These are phyloP conservation scores for Pilatotrama ljubarskyi DNA, from an alignment of 768 basidiomycete species.

Conservation along the genomic window DNA sequence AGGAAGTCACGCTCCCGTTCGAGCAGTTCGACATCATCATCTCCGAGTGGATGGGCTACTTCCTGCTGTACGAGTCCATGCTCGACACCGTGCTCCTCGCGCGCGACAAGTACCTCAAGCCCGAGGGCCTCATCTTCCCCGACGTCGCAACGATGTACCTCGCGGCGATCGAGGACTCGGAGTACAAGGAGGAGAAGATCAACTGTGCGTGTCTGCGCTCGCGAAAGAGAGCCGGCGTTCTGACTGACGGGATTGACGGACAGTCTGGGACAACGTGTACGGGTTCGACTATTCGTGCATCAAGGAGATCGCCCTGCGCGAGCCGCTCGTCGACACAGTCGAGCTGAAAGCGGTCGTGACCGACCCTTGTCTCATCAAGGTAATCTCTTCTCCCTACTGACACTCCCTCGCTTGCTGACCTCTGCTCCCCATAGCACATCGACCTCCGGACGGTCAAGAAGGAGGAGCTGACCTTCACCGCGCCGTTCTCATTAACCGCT, in stretches of 20 bases:
- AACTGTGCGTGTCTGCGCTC: slow-evolving; percentile 63
- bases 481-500: slow-evolving; percentile 75
- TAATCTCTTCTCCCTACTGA: slow-evolving; percentile 27
- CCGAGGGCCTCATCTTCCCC: slow-evolving; percentile 91
- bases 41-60: slow-evolving; percentile 99
- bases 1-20: slow-evolving; percentile 87
- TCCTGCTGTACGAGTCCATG: slow-evolving; percentile 99
- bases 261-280: slow-evolving; percentile 99
- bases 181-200: slow-evolving; percentile 99
- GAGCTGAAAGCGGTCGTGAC: slow-evolving; percentile 95
- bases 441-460: slow-evolving; percentile 90
- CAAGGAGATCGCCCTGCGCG: slow-evolving; percentile 95
- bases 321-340: slow-evolving; percentile 98
- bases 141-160: slow-evolving; percentile 91
- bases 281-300: slow-evolving; percentile 99
- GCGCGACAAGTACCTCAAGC: slow-evolving; percentile 94
- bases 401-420: not conserved
- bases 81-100: slow-evolving; percentile 97
- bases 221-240: no score
- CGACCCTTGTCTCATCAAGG: slow-evolving; percentile 88
- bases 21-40: slow-evolving; percentile 97
- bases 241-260: not conserved
- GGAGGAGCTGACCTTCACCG: slow-evolving; percentile 88
- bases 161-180: slow-evolving; percentile 98
- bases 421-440: slow-evolving; percentile 60